phyloP scores from a whole-genome alignment of 2,329 filamentous ascomycete genomes.

The Endoconidiophora laricicola region DNA sequence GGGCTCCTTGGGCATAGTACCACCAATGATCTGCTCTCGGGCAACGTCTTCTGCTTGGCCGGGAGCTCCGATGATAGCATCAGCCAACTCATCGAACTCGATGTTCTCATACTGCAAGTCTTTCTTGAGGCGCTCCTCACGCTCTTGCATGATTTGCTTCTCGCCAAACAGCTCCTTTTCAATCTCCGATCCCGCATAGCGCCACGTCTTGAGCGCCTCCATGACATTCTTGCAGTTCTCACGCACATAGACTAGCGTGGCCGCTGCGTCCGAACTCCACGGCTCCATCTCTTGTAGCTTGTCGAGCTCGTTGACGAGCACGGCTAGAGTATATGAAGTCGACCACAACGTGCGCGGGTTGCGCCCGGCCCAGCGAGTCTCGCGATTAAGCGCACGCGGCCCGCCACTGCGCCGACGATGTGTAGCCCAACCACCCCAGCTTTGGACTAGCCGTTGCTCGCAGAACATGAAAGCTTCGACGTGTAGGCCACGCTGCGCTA shows the following conservation, averaged over 20 bases:
- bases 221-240: slow-evolving; percentile 22
- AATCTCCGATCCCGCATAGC: slow-evolving; percentile 4
- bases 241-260: slow-evolving; percentile 13
- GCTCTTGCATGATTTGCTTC: slow-evolving; percentile 9
- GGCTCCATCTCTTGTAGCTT: slow-evolving; percentile 30
- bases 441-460: slow-evolving; percentile 61
- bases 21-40: not conserved
- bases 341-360: slow-evolving; percentile 22
- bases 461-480: slow-evolving; percentile 56
- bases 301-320: slow-evolving; percentile 33
- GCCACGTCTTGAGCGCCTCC: slow-evolving; percentile 17
- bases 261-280: slow-evolving; percentile 32
- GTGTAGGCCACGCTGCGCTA: slow-evolving; percentile 43
- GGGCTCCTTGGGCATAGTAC: too few relatives aligned
- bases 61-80: not conserved
- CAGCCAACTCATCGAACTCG: slow-evolving; percentile 1
- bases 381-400: slow-evolving; percentile 13
- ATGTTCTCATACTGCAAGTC: slow-evolving; percentile 3
- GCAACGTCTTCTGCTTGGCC: not conserved
- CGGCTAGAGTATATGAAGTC: slow-evolving; percentile 28
- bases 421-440: slow-evolving; percentile 58
- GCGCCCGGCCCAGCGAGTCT: slow-evolving; percentile 19
- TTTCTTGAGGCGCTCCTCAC: not conserved
- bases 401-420: slow-evolving; percentile 19
- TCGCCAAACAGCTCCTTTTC: slow-evolving; percentile 13